Conservation (phyloP, 1,139 yeast genomes). For the Candida gigantensis region DNA sequence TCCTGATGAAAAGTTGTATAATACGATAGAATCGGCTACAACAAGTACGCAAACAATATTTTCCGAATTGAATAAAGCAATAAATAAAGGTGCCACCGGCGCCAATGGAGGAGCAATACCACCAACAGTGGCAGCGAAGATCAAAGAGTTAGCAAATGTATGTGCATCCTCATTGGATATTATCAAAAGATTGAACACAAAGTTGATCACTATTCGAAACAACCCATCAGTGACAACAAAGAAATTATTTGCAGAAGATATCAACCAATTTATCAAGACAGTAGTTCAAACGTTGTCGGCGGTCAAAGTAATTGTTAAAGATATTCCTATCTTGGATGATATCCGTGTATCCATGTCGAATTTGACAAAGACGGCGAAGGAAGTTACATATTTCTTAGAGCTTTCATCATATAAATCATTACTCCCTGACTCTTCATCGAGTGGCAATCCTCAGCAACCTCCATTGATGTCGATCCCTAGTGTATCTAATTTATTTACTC, state of each 20-base stretch:
- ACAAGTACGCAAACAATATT: conserved; percentile 78
- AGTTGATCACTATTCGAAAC: conserved; percentile 54
- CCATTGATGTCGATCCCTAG: conserved; percentile 6
- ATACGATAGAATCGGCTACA: conserved; percentile 72
- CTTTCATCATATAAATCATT: conserved; percentile 44
- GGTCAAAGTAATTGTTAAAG: conserved; percentile 80
- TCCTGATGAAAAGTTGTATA: conserved; percentile 75
- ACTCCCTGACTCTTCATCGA: conserved; percentile 22
- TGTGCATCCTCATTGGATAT: conserved; percentile 81
- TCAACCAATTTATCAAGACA: conserved; percentile 78
- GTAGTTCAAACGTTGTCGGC: conserved; percentile 81
- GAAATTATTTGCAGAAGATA: conserved; percentile 80
- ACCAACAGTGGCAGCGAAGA: conserved; percentile 54
- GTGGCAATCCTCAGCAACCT: conserved; percentile 9
- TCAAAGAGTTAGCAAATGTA: conserved; percentile 76
- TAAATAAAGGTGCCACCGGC: conserved; percentile 63
- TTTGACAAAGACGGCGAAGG: conserved; percentile 85
- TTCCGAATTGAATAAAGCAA: conserved; percentile 74
- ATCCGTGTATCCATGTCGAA: conserved; percentile 79
- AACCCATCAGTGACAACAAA: conserved; percentile 59
- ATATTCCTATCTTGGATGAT: conserved; percentile 76
- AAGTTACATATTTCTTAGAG: conserved; percentile 80
- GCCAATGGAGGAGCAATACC: conserved; percentile 22
- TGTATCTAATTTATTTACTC: conserved; percentile 38
- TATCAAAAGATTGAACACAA: conserved; percentile 64